Conservation (phyloP, 2,329 filamentous ascomycete species). For the Gnomoniopsis sp. region DNA sequence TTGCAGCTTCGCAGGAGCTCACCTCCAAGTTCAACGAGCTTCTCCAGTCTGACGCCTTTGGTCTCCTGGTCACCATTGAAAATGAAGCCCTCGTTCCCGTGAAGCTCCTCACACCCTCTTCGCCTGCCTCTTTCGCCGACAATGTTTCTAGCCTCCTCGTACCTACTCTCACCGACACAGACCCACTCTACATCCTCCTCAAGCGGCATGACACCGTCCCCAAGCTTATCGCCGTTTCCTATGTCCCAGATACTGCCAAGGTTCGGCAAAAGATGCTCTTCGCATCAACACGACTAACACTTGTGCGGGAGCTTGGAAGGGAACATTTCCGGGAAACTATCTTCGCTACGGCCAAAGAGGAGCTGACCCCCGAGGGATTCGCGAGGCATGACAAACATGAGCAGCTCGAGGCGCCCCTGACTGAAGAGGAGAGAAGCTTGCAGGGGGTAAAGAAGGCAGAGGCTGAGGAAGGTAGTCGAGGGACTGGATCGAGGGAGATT, state of each 20-base stretch:
- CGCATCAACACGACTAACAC: constrained; percentile 70
- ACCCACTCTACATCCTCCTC: constrained; percentile 72
- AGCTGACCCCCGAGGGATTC: constrained; percentile 69
- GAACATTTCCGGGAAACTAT: constrained; percentile 77
- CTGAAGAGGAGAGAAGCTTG: constrained; percentile 89
- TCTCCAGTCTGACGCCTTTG: constrained; percentile 60
- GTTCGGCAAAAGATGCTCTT: constrained; percentile 88
- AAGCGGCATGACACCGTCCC: constrained; percentile 59
- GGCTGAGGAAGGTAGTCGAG: constrained; percentile 64
- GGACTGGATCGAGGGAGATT: constrained; percentile 59
- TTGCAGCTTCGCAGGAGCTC: constrained; percentile 71
- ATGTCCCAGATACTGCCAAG: constrained; percentile 73
- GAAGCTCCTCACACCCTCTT: constrained; percentile 48
- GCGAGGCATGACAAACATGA: constrained; percentile 68
- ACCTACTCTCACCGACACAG: constrained; percentile 61
- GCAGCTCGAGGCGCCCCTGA: constrained; percentile 65
- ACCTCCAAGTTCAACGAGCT: constrained; percentile 69
- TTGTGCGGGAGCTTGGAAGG: constrained; percentile 72
- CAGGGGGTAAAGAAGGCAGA: constrained; percentile 98
- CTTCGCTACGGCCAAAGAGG: constrained; percentile 66
- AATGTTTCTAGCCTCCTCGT: constrained; percentile 60
- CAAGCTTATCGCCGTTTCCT: constrained; percentile 68
- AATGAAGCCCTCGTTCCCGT: constrained; percentile 65
- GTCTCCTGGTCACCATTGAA: constrained; percentile 67
- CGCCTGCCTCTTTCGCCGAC: constrained; percentile 54